Evolutionary conservation across 2,329 filamentous ascomycete species (phyloP), one percentile per base, ranked within the genome.

Genomic region (Aspergillus sp.): DNA sequence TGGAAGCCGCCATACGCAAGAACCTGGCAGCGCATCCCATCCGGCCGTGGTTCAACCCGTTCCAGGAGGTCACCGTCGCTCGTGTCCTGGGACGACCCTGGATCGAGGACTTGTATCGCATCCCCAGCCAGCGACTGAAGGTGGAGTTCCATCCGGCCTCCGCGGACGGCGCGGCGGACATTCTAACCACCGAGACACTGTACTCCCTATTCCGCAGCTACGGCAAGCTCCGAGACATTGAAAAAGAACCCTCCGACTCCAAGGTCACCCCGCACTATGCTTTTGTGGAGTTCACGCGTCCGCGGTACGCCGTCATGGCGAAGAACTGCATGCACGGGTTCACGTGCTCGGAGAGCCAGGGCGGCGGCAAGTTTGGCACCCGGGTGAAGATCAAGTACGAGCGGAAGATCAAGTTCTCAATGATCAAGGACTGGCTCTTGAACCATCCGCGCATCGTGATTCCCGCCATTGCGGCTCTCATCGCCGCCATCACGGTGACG

Each of bases 261-360:
- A 96, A 96, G 70, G 77, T 90, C 1, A 65, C 88, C 2, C 93
- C 94, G 0, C 86, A 85, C 62, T 96, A 84, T 69, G 91, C 92
- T 0, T 83, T 85, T 49, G 72, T 97, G 19, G 88, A 91, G 64
- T 97, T 94, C 63, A 78, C 83, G 1, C 79, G 82, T 7, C 79
- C 88, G 13, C 82, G 88, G 33, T 87, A 89, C 63, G 87, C 91
- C 6, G 87, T 95, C 50, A 90, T 94, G 83, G 91, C 92, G 0
- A 87, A 89, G 61, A 96, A 95, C 63, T 97, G 93, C 65, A 80
- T 96, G 74, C 94, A 99, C 68, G 92, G 93, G 0, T 88, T 88
- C 54, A 77, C 86, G 2, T 83, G 96, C 1, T 70, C 79, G 0
- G 86, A 90, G 61, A 70, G 82, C 20, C 74, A 81, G 38, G 89